Base-by-base conservation (phyloP, 202 grass and related monocot genomes). In the Saccharum hybrid region DNA sequence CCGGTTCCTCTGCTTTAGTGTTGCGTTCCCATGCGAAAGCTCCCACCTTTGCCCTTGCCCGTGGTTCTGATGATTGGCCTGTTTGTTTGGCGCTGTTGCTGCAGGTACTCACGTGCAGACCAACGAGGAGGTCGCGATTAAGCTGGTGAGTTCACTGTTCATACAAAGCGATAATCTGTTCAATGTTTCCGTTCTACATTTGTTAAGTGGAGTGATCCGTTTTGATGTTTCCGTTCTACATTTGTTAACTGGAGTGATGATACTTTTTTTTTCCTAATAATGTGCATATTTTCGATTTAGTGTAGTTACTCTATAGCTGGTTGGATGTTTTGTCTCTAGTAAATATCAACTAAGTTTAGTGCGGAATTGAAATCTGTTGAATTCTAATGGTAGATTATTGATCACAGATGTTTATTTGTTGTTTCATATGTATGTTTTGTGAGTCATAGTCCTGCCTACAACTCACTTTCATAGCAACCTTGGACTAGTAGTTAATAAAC, bases 71-170 rank as follows among this genome's bases (percentile, higher is more conserved):
- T 81, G 39, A 28, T 68, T 67, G 37, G 75, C 45, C 64, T 14
- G 30, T 88, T 70, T 79, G 52, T 63, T 68, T 73, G 26, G 48
- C 4, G 54, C 48, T 81, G 57, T 22, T 37, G 73, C 23, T 85
- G 42, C 77, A 96, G 93, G 93, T 81, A 96, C 93, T n/a, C 87
- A 92, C 78, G 83, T 92, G 75, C 88, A 96, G 86, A 92, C 64
- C 23, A 96, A 89, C 54, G 93, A 96, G 28, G 90, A 96, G 74
- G 90, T 96, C 43, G 93, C 93, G 10, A 91, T 96, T 82, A 96
- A 96, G 57, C 93, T 96, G 30, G 93, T 96, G 71, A 89, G 93
- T 75, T 65, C 72, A 77, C 42, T 19, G 22, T 52, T 52, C 16
- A 7, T 52, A 52, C 49, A 21, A 74, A 36, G 30, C 21, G 5